Conservation (phyloP, 768 basidiomycete species). For the Boletus vermiculosoides region DNA sequence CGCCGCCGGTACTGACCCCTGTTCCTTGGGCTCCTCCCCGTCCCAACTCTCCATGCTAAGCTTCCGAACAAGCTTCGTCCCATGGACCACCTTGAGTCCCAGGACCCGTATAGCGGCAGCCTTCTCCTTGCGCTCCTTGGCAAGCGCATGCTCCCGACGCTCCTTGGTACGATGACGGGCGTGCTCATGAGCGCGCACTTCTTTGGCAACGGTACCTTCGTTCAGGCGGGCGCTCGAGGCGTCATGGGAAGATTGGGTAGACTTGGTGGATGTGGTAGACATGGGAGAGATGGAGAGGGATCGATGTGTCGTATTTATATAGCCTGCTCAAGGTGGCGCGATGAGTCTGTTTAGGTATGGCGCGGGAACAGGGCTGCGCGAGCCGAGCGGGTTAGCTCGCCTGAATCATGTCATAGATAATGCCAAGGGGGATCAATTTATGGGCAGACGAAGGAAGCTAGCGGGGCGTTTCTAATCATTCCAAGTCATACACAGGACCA, state of each 20-base stretch:
- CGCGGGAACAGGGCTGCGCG: constrained; percentile 18
- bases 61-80: constrained; percentile 23
- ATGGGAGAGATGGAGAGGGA: constrained; percentile 21
- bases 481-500: constrained; percentile 18
- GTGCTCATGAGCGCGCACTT: constrained; percentile 34
- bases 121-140: constrained; percentile 34
- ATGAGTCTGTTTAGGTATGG: constrained; percentile 15
- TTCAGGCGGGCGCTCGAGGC: constrained; percentile 13
- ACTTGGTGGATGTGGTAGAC: constrained; percentile 29
- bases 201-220: constrained; percentile 22
- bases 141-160: constrained; percentile 31
- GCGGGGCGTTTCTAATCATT: constrained; percentile 10
- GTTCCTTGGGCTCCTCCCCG: constrained; percentile 16
- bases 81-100: constrained; percentile 20
- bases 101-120: constrained; percentile 13
- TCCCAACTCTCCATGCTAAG: constrained; percentile 32
- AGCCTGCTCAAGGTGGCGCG: constrained; percentile 26
- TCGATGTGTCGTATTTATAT: constrained; percentile 29
- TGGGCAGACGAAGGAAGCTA: constrained; percentile 8
- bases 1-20: neutral
- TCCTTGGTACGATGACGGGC: constrained; percentile 35
- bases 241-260: constrained; percentile 23
- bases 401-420: neutral
- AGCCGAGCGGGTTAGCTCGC: constrained; percentile 19
- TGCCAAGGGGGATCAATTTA: constrained; percentile 1